A percentile compares a stretch with the other conserved stretches of the same genome.
Conservation (phyloP, 129 eudicot species). For the Lactuca sativa region DNA sequence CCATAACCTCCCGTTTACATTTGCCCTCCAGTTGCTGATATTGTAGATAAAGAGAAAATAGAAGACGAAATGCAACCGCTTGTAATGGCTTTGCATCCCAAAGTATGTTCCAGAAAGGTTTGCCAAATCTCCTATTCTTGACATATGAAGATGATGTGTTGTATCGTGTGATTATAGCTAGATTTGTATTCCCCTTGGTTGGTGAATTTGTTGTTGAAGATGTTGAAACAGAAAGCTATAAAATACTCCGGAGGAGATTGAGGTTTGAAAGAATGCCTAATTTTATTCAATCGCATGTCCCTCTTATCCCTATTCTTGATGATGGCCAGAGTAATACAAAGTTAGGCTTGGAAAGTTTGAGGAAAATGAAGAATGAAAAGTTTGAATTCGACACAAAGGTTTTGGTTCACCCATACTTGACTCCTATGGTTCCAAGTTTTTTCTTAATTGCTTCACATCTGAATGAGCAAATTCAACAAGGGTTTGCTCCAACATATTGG, state of each 20-base stretch:
- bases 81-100: conserved; percentile 15
- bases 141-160: conserved; percentile 63
- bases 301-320: too few relatives aligned
- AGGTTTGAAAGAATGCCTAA: too few relatives aligned
- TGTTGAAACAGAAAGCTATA: conserved; percentile 50
- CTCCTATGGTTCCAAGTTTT: too few relatives aligned
- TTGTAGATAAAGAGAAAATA: conserved; percentile 1
- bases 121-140: conserved; percentile 44
- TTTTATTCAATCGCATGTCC: too few relatives aligned
- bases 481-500: too few relatives aligned
- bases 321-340: too few relatives aligned
- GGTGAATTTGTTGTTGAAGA: conserved; percentile 83
- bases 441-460: too few relatives aligned
- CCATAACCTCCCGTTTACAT: conserved; percentile 22
- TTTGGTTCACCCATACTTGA: conserved; percentile 40
- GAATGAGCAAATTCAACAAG: too few relatives aligned
- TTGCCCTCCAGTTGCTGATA: conserved; percentile 16
- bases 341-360: conserved; percentile 33
- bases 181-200: conserved; percentile 48
- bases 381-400: conserved; percentile 46
- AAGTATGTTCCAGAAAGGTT: conserved; percentile 32
- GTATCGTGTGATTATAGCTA: conserved; percentile 42
- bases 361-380: conserved; percentile 28
- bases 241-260: conserved; percentile 69
- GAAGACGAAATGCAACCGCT: conserved; percentile 37